A percentile compares a stretch with the other conserved stretches of the same genome.
phyloP scores from a whole-genome alignment of 192 early-diverging fungal genomes.

The Radiomyces spectabilis region DNA sequence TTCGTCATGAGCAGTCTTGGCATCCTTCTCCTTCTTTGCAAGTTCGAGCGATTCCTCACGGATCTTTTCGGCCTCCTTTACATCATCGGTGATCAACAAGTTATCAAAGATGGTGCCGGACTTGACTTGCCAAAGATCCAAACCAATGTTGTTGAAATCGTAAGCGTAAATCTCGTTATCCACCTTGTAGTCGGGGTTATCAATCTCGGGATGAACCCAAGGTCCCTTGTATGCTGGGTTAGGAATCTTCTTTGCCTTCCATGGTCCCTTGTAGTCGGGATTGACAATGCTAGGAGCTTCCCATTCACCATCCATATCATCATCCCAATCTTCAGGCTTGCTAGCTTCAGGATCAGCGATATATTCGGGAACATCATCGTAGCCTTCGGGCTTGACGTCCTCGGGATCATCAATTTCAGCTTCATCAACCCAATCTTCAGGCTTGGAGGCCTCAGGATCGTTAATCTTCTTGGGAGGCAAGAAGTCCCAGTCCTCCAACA shows the following conservation, averaged over 20 bases:
- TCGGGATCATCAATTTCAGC: conserved; percentile 64
- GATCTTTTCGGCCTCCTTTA: conserved; percentile 68
- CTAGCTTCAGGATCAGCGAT: conserved; percentile 76
- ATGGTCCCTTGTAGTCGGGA: conserved; percentile 83
- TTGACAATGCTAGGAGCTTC: conserved; percentile 80
- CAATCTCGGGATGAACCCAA: conserved; percentile 80
- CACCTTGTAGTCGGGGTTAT: conserved; percentile 91
- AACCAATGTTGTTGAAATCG: conserved; percentile 80
- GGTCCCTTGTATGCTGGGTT: conserved; percentile 95
- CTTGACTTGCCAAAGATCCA: conserved; percentile 97
- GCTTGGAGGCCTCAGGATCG: conserved; percentile 81
- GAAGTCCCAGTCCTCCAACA: conserved; percentile 77
- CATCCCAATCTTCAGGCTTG: conserved; percentile 91
- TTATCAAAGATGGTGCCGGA: conserved; percentile 89
- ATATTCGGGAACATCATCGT: conserved; percentile 68
- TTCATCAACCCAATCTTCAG: conserved; percentile 85
- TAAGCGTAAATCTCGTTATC: conserved; percentile 79
- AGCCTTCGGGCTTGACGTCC: conserved; percentile 67
- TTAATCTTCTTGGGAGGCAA: conserved; percentile 68
- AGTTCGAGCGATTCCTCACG: conserved; percentile 62
- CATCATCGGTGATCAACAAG: conserved; percentile 82
- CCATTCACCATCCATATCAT: conserved; percentile 97
- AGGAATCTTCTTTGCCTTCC: conserved; percentile 71
- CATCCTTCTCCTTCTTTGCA: conserved; percentile 56
- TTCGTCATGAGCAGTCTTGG: conserved; percentile 54